These are phyloP conservation scores for Gastrolobium bilobum DNA, from an alignment of 306 rosid genomes.

Conservation along the genomic window DNA sequence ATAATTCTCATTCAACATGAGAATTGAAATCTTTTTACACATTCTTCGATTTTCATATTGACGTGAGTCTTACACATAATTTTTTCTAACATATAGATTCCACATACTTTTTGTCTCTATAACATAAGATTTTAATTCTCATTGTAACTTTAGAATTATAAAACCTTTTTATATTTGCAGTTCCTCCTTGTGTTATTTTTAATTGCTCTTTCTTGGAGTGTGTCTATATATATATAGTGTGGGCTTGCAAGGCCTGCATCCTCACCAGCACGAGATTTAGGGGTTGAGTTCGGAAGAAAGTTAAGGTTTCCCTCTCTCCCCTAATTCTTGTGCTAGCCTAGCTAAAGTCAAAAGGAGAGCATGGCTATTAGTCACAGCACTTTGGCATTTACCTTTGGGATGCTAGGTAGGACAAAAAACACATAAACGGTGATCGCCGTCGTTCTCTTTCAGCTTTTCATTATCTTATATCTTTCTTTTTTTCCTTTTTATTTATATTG, in stretches of 20 bases:
- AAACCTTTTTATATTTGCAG: not conserved
- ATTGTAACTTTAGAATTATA: too few relatives aligned
- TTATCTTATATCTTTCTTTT: not conserved
- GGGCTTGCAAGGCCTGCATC: slow-evolving; percentile 30
- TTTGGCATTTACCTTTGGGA: slow-evolving; percentile 71
- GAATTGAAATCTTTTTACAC: too few relatives aligned
- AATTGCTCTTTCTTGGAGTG: not conserved
- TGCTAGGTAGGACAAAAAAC: slow-evolving; percentile 60
- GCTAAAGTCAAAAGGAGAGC: not conserved
- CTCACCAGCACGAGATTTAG: slow-evolving; percentile 39
- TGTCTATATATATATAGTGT: slow-evolving; percentile 51
- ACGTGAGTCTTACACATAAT: too few relatives aligned
- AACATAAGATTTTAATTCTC: too few relatives aligned
- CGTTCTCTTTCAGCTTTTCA: not conserved
- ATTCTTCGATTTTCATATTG: too few relatives aligned
- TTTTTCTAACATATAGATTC: too few relatives aligned
- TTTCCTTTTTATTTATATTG: not conserved
- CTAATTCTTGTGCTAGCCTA: slow-evolving; percentile 32
- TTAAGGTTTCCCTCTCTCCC: slow-evolving; percentile 46
- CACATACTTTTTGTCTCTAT: too few relatives aligned
- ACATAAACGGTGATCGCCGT: not conserved
- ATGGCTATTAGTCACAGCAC: slow-evolving; percentile 57
- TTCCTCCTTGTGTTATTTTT: not conserved
- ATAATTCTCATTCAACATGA: too few relatives aligned
- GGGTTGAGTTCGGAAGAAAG: not conserved